Evolutionary conservation across 2,329 filamentous ascomycete genomes (phyloP).

Genomic region (Alternaria infectoria): DNA sequence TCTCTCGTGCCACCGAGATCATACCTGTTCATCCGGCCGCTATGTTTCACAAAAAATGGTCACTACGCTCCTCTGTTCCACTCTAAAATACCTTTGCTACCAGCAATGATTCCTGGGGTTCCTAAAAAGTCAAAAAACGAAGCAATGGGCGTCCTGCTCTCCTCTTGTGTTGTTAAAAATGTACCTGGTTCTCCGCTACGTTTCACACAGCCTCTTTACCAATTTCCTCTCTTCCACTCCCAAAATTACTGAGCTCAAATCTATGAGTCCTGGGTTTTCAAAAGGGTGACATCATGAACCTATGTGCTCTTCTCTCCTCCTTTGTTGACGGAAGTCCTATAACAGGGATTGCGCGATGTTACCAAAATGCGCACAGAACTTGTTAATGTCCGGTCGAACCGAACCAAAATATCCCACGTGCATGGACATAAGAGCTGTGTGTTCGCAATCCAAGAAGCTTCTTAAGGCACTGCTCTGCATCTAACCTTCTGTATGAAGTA

Average conservation of each 20-base stretch:
- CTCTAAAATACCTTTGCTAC: neutral
- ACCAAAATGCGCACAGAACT: no score
- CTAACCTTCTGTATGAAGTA: no score
- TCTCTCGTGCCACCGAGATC: neutral
- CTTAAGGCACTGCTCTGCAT: no score
- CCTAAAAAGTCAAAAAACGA: neutral
- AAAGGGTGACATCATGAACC: no score
- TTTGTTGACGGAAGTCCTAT: no score
- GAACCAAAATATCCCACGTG: no score
- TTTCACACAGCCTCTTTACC: neutral
- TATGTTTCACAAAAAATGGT: neutral
- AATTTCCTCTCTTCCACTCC: neutral
- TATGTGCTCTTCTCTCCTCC: no score
- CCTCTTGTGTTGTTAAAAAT: neutral
- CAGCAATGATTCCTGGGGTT: neutral
- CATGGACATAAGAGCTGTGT: no score
- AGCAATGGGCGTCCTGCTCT: neutral
- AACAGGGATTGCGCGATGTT: no score
- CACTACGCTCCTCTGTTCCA: accelerated
- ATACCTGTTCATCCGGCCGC: neutral
- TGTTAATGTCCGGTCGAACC: no score
- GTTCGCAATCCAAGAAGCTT: no score
- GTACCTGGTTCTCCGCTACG: neutral
- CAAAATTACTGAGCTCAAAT: accelerated
- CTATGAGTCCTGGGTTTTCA: no score